These are phyloP conservation scores for Cryoendolithus antarcticus DNA, from an alignment of 2,329 filamentous ascomycete species.

Conservation along the genomic window DNA sequence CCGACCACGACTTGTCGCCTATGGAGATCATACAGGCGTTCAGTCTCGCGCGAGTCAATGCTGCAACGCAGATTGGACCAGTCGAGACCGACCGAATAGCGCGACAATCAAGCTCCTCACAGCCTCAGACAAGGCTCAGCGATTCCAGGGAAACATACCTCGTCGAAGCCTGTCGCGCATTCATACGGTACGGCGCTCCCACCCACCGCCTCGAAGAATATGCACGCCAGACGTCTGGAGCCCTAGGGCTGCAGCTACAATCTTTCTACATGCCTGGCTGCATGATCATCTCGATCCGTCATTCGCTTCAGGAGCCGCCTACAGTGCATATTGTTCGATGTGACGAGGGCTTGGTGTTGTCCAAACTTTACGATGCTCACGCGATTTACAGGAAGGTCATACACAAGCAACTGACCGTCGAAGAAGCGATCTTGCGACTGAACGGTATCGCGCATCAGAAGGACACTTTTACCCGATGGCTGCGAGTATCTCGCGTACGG, in stretches of 20 bases:
- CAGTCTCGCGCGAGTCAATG: too few species aligned
- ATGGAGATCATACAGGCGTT: too few species aligned
- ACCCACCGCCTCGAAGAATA: neutral
- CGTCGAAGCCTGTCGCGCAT: neutral
- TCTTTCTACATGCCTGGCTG: slow-evolving; percentile 77
- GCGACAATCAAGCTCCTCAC: too few species aligned
- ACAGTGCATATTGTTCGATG: slow-evolving; percentile 51
- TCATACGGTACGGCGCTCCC: neutral
- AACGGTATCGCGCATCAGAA: slow-evolving; percentile 45
- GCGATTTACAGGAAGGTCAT: slow-evolving; percentile 65
- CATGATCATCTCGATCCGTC: slow-evolving; percentile 81
- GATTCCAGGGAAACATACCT: neutral
- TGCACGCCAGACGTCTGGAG: slow-evolving; percentile 55
- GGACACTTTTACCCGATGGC: slow-evolving; percentile 36
- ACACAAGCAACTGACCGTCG: slow-evolving; percentile 56
- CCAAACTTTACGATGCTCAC: slow-evolving; percentile 58
- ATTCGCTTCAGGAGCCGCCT: slow-evolving; percentile 28
- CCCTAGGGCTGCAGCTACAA: slow-evolving; percentile 74
- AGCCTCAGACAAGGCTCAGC: too few species aligned
- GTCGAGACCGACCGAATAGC: too few species aligned
- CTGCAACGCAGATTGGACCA: too few species aligned
- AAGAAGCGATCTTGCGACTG: slow-evolving; percentile 50
- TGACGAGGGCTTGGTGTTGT: slow-evolving; percentile 53
- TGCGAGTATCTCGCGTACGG: slow-evolving; percentile 53
- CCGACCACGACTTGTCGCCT: too few species aligned